Base-by-base conservation (phyloP, 148 eudicot genomes). In the Nyssa sinensis region DNA sequence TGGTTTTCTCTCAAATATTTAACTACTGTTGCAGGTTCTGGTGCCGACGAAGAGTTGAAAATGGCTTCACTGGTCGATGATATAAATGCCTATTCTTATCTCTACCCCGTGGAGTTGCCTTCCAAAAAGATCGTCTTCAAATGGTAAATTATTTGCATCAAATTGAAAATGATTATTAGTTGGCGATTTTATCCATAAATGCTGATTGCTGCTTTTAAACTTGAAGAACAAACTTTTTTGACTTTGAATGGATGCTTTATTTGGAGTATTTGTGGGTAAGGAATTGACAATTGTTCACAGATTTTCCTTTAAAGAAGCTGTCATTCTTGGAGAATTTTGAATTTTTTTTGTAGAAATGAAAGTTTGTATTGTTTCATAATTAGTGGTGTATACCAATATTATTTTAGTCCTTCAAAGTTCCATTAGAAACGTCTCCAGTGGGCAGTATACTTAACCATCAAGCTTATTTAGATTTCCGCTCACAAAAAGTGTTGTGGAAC, bases 71-170 rank as follows among this genome's bases (percentile, higher is more conserved):
- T 85, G 33, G 88, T 85, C 64, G 98, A 93, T 81, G 91, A 89
- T 28, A 74, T 89, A 67, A 93, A 93, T 89, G 91, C 96, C 29
- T 93, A 93, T 78, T 82, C 88, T 29, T 93, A 89, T 78, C 53
- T 79, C 23, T 91, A 82, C 78, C 98, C 98, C 0, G 69, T 83
- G 61, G 88, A 82, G 76, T 67, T 88, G 80, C 94, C 96, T 61
- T 85, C 90, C 3, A 82, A 83, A 61, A 93, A 87, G 69, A 75
- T 81, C 70, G 69, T 64, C 81, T 91, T 93, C 73, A 93, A 89
- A 83, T 93, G 98, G 98, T 93, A 91, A 25, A 35, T 27, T 75
- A 28, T 64, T 55, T 55, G 2, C 25, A 21, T 4, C 59, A 55
- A 55, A 19, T n/a, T 55, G 21, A 19, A 55, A 60, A 23, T 57